Evolutionary conservation across 495 filamentous ascomycete species (phyloP).

Genomic region (Tuber brumale): DNA sequence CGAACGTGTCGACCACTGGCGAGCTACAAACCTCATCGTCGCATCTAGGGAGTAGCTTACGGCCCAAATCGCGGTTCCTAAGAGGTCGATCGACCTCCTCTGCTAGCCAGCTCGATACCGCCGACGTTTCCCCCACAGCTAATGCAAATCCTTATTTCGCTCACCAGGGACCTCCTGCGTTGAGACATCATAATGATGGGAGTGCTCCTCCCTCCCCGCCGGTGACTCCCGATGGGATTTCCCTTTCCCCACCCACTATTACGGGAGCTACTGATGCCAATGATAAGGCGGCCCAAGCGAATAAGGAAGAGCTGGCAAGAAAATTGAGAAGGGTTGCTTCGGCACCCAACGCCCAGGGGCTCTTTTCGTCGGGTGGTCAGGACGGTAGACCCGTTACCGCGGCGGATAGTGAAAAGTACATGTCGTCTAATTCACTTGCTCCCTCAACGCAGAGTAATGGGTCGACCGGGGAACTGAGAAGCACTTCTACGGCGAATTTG

Average conservation of each 20-base stretch:
- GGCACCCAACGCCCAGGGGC: constrained; percentile 90
- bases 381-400: constrained; percentile 70
- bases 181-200: constrained; percentile 90
- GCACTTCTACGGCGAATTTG: constrained; percentile 38
- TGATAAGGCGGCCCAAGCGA: constrained; percentile 68
- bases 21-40: constrained; percentile 44
- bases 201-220: constrained; percentile 96
- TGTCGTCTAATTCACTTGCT: constrained; percentile 40
- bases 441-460: constrained; percentile 32
- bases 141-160: constrained; percentile 96
- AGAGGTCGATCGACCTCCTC: constrained; percentile 68
- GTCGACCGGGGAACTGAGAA: constrained; percentile 25
- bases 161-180: constrained; percentile 86
- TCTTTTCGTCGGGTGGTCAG: constrained; percentile 63
- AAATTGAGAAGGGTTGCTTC: constrained; percentile 91
- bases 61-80: constrained; percentile 50
- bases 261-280: constrained; percentile 48
- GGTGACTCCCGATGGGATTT: constrained; percentile 61
- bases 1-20: constrained; percentile 45
- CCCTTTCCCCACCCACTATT: constrained; percentile 25
- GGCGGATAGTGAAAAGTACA: constrained; percentile 45
- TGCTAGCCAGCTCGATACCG: constrained; percentile 91
- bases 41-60: constrained; percentile 42
- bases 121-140: constrained; percentile 82
- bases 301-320: constrained; percentile 86